Evolutionary conservation across 208 protist genomes (phyloP).

Genomic region (Trypanosoma rangeli): DNA sequence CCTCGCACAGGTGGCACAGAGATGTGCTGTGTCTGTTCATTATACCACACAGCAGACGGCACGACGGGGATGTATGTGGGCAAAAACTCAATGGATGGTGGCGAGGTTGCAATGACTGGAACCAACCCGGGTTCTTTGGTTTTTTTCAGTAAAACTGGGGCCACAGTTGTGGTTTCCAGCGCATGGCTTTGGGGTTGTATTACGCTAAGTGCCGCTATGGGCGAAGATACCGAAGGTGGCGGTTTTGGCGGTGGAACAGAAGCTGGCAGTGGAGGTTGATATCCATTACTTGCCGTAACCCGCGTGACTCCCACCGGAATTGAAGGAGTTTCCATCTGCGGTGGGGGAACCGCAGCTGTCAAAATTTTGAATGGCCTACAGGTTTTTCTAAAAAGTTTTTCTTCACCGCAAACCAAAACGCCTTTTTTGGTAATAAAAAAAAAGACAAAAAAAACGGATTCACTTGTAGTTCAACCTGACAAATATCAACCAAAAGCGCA

Average conservation of each 20-base stretch:
- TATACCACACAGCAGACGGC: slow-evolving; percentile 36
- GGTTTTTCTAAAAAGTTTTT: background rate
- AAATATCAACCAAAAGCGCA: background rate
- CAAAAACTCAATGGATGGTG: background rate
- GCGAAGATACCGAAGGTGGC: slow-evolving; percentile 6
- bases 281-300: slow-evolving; percentile 4
- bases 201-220: background rate
- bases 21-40: slow-evolving; percentile 32
- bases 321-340: slow-evolving; percentile 18
- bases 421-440: background rate
- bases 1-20: slow-evolving; percentile 27
- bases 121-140: background rate
- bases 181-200: background rate
- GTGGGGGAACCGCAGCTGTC: background rate
- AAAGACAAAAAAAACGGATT: background rate
- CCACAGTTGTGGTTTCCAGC: background rate
- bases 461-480: background rate
- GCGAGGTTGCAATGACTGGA: slow-evolving; percentile 14
- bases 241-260: slow-evolving; percentile 18
- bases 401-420: background rate
- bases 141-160: background rate
- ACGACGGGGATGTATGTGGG: slow-evolving; percentile 31
- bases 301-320: slow-evolving; percentile 8
- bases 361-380: background rate
- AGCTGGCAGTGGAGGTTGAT: slow-evolving; percentile 23